Evolutionary conservation across 192 early-diverging fungal genomes (phyloP).

Genomic region (Coemansia erecta): DNA sequence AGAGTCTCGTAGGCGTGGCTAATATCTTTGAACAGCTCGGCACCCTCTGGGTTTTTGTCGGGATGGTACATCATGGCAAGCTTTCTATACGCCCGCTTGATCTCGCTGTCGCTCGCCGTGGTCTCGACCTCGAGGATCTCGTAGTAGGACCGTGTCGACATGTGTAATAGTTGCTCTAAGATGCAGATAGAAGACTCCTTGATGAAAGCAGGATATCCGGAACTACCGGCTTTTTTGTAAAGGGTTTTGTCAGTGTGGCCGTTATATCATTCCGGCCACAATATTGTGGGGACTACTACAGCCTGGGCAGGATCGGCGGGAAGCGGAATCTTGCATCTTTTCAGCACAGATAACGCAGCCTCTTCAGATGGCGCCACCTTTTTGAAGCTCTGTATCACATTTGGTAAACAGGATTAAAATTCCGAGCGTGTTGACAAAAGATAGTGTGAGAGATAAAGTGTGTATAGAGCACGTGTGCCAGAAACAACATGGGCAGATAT

Average conservation of each 20-base stretch:
- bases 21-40: conserved; percentile 79
- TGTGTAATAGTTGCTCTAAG: conserved; percentile 8
- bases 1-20: conserved; percentile 81
- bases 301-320: no score
- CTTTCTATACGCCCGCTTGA: conserved; percentile 57
- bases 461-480: neutral
- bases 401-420: neutral
- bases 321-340: no score
- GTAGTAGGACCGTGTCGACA: conserved; percentile 49
- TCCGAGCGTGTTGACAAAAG: neutral
- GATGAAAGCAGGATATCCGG: neutral
- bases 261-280: no score
- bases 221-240: no score
- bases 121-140: conserved; percentile 44
- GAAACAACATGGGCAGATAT: neutral
- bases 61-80: conserved; percentile 65
- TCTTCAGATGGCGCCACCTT: neutral
- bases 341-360: no score
- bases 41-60: conserved; percentile 69
- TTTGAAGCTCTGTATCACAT: neutral
- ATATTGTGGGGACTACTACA: no score
- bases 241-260: no score
- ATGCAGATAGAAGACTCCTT: conserved; percentile 1
- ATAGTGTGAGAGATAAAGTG: no score
- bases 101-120: conserved; percentile 44